Evolutionary conservation across 768 basidiomycete species (phyloP).

Genomic region (Russula sp.): DNA sequence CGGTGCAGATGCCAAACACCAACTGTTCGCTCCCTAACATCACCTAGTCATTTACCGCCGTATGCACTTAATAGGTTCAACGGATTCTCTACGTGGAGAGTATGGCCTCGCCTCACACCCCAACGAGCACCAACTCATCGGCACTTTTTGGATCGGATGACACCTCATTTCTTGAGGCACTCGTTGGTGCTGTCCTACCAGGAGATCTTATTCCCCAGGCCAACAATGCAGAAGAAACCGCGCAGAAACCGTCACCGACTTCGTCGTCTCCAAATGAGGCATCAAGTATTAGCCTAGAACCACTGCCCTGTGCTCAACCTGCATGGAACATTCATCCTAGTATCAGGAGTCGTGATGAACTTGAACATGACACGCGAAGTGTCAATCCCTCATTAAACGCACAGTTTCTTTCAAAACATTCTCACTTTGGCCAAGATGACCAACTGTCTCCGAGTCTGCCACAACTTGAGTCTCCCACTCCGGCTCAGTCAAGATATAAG

Average conservation of each 20-base stretch:
- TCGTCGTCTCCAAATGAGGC: constrained; percentile 13
- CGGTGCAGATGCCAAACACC: neutral
- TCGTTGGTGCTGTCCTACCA: constrained; percentile 46
- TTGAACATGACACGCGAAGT: constrained; percentile 2
- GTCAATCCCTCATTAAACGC: neutral
- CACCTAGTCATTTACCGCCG: neutral
- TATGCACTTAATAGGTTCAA: neutral
- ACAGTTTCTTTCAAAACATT: neutral
- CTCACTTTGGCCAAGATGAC: constrained; percentile 7
- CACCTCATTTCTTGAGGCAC: constrained; percentile 50
- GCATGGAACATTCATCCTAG: constrained; percentile 43
- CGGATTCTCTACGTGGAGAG: neutral
- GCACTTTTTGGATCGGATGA: constrained; percentile 58
- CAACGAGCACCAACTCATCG: constrained; percentile 40
- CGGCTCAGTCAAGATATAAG: constrained; percentile 20
- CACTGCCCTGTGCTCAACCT: constrained; percentile 44
- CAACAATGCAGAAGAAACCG: constrained; percentile 6
- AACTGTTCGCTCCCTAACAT: neutral
- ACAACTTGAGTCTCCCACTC: constrained; percentile 13
- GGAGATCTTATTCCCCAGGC: constrained; percentile 41
- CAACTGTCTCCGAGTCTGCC: constrained; percentile 6
- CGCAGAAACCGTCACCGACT: constrained; percentile 12
- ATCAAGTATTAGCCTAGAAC: constrained; percentile 35
- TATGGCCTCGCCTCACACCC: constrained; percentile 25
- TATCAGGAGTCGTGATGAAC: constrained; percentile 39